phyloP scores from a whole-genome alignment of 148 eudicot genomes.

The Camellia japonica region DNA sequence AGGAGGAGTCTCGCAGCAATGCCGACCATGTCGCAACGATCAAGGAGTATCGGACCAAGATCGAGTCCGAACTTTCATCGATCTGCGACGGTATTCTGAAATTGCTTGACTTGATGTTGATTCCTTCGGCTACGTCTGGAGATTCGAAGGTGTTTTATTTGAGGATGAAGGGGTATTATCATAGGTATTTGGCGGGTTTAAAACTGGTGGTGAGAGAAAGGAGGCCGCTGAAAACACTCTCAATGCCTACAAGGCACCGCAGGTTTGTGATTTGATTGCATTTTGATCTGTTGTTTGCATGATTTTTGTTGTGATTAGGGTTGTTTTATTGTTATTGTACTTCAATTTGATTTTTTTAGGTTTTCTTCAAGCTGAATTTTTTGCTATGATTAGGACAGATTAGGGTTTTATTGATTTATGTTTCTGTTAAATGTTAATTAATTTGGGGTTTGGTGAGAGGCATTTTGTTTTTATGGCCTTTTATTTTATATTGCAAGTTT shows the following conservation, averaged over 20 bases:
- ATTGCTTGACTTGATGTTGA: slow-evolving; percentile 13
- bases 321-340: no score
- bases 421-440: no score
- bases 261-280: no score
- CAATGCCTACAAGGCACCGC: slow-evolving; percentile 14
- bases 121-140: slow-evolving; percentile 9
- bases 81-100: slow-evolving; percentile 24
- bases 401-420: no score
- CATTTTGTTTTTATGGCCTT: no score
- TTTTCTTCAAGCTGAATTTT: no score
- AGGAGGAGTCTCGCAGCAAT: slow-evolving; percentile 25
- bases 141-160: slow-evolving; percentile 24
- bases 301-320: no score
- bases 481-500: no score
- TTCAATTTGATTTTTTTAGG: no score
- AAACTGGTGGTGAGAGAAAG: slow-evolving; percentile 16
- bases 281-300: no score
- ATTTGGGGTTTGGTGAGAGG: no score
- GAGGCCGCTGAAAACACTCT: slow-evolving; percentile 26
- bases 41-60: slow-evolving; percentile 15
- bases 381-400: no score
- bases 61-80: slow-evolving; percentile 19
- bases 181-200: slow-evolving; percentile 24
- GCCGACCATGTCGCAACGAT: slow-evolving; percentile 16
- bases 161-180: slow-evolving; percentile 31